phyloP scores from a whole-genome alignment of 805 yeast genomes.

The Dipodascopsis uninucleata region DNA sequence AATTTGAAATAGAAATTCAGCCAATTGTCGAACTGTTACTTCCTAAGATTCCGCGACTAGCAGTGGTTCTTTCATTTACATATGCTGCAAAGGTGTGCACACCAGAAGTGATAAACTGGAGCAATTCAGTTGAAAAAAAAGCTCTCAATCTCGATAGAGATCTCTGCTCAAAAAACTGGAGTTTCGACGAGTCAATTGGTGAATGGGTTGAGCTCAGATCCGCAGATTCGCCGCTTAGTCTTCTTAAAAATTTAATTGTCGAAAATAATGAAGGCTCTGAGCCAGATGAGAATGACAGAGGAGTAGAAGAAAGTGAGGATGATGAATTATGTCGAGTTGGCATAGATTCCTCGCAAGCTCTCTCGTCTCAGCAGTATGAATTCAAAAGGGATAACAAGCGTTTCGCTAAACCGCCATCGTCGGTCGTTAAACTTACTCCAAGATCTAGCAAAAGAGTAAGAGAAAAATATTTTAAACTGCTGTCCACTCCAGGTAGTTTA shows the following conservation, averaged over 20 bases:
- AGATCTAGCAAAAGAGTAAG: slow-evolving; percentile 9
- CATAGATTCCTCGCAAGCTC: neutral
- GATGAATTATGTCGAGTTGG: neutral
- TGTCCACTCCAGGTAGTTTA: slow-evolving; percentile 21
- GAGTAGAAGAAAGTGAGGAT: neutral
- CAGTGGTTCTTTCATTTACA: slow-evolving; percentile 4
- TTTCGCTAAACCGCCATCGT: slow-evolving; percentile 6
- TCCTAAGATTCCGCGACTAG: slow-evolving; percentile 9
- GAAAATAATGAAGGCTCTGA: neutral
- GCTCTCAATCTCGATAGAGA: slow-evolving; percentile 9
- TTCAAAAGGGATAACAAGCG: too few relatives aligned
- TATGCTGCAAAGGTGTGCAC: neutral
- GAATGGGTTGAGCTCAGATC: slow-evolving; percentile 20
- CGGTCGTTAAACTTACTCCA: slow-evolving; percentile 13
- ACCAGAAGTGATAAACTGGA: slow-evolving; percentile 3
- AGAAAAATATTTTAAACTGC: slow-evolving; percentile 11
- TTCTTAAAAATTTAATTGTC: neutral
- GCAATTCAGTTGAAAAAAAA: slow-evolving; percentile 8
- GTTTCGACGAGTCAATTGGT: slow-evolving; percentile 15
- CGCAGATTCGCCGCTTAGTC: neutral
- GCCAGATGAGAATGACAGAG: slow-evolving; percentile 2
- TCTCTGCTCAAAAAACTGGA: slow-evolving; percentile 13
- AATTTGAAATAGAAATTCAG: slow-evolving; percentile 3
- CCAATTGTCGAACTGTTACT: slow-evolving; percentile 8
- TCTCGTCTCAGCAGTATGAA: too few relatives aligned